Conservation (phyloP, 2,329 filamentous ascomycete species). For the Helotiales sp. region DNA sequence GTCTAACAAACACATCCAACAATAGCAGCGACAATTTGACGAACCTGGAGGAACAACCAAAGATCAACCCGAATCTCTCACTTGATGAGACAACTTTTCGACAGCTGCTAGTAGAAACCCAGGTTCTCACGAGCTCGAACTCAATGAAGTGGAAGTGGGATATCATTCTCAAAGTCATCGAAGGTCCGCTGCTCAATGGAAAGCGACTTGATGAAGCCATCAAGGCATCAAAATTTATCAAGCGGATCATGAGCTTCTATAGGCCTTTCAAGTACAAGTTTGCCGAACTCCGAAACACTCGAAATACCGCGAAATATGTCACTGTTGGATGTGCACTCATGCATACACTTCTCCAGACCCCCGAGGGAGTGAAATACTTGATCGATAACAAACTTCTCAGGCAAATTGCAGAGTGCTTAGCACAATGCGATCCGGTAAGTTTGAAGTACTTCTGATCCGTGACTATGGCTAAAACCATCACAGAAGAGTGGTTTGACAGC, state of each 20-base stretch:
- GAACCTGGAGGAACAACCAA: constrained; percentile 57
- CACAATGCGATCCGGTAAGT: constrained; percentile 85
- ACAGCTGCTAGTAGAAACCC: constrained; percentile 71
- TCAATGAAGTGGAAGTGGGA: constrained; percentile 98
- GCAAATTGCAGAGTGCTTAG: constrained; percentile 93
- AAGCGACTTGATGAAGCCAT: constrained; percentile 93
- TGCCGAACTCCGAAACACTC: constrained; percentile 84
- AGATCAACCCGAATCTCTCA: constrained; percentile 48
- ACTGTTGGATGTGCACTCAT: constrained; percentile 86
- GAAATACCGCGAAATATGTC: constrained; percentile 92
- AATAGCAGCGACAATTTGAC: constrained; percentile 48
- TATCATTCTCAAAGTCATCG: constrained; percentile 83
- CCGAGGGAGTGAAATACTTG: constrained; percentile 82
- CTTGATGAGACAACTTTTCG: constrained; percentile 64
- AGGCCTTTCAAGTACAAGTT: constrained; percentile 97
- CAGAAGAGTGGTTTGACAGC: constrained; percentile 74
- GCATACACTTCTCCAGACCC: constrained; percentile 79
- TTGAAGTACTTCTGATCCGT: neutral
- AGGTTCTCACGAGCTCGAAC: constrained; percentile 85
- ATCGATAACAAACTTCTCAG: constrained; percentile 89
- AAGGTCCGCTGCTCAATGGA: constrained; percentile 86
- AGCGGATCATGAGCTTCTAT: constrained; percentile 91
- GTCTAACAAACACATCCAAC: constrained; percentile 27
- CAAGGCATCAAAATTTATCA: constrained; percentile 93
- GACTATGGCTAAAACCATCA: constrained; percentile 21